phyloP scores from a whole-genome alignment of 1,284 basidiomycete species.

The Wolfiporia cocos region DNA sequence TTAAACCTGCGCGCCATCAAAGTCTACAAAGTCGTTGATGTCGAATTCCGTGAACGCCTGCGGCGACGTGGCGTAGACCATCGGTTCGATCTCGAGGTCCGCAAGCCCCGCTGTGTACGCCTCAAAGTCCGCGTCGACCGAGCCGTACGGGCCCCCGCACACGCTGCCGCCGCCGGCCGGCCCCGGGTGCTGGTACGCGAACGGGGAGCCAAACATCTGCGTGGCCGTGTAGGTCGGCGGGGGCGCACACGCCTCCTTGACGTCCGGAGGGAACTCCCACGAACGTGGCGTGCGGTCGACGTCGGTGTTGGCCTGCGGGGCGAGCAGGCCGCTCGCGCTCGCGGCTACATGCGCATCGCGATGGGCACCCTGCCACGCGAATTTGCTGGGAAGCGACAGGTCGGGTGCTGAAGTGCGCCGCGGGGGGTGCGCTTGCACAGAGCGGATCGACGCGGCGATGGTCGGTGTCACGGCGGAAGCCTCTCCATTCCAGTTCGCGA shows the following conservation, averaged over 20 bases:
- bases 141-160: conserved; percentile 5
- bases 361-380: background rate
- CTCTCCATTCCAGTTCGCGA: conserved; percentile 5
- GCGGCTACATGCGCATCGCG: background rate
- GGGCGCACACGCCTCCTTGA: conserved; percentile 5
- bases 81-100: conserved; percentile 12
- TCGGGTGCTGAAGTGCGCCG: background rate
- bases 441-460: conserved; percentile 1
- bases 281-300: conserved; percentile 19
- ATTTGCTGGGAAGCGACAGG: background rate
- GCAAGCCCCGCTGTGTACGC: conserved; percentile 18
- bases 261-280: conserved; percentile 13
- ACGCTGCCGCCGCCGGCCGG: background rate
- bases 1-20: conserved; percentile 6
- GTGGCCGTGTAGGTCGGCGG: background rate
- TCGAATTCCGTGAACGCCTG: conserved; percentile 13
- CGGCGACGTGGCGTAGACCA: conserved; percentile 9
- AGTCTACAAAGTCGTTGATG: conserved; percentile 13
- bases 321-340: background rate
- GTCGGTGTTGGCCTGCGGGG: conserved; percentile 9
- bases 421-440: background rate
- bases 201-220: background rate
- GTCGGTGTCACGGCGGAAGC: too few relatives aligned
- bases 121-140: conserved; percentile 14
- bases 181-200: conserved; percentile 12